Conservation (phyloP, 495 filamentous ascomycete species). For the Hypoxylon crocopeplum region DNA sequence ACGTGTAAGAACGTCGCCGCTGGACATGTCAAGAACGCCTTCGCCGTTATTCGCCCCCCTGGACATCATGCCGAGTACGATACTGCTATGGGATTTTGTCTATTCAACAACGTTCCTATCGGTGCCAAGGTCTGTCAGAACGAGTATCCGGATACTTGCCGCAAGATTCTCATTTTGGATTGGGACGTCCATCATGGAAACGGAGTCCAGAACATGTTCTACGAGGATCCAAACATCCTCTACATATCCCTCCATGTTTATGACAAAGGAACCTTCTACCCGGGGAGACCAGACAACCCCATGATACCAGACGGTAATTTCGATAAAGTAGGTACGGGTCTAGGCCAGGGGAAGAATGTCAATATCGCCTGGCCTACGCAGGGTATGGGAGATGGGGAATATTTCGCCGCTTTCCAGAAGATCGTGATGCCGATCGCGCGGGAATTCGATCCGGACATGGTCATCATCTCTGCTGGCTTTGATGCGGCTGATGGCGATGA, state of each 20-base stretch:
- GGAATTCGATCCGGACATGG: constrained; percentile 93
- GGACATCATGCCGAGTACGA: constrained; percentile 93
- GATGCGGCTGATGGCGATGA: constrained; percentile 94
- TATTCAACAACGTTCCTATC: constrained; percentile 97
- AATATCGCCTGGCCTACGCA: constrained; percentile 94
- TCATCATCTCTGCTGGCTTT: constrained; percentile 95
- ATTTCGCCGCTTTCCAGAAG: constrained; percentile 93
- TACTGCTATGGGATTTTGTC: constrained; percentile 88
- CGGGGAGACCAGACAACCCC: constrained; percentile 67
- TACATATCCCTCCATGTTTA: constrained; percentile 98
- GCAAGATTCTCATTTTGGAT: constrained; percentile 91
- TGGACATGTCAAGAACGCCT: constrained; percentile 86
- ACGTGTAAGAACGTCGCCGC: constrained; percentile 84
- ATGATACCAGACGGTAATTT: constrained; percentile 71
- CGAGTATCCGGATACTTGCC: constrained; percentile 75
- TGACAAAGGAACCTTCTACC: constrained; percentile 83
- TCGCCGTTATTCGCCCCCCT: constrained; percentile 92
- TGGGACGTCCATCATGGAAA: constrained; percentile 94
- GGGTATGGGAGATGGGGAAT: constrained; percentile 96
- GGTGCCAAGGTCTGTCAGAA: constrained; percentile 82
- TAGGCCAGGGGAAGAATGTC: constrained; percentile 86
- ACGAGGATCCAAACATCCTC: constrained; percentile 90
- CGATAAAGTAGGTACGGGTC: constrained; percentile 74
- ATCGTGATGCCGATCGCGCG: constrained; percentile 96
- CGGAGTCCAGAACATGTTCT: constrained; percentile 95